A percentile compares a stretch with the other conserved stretches of the same genome.
phyloP scores from a whole-genome alignment of 169 alveolate genomes.

The Plasmodium fragile region DNA sequence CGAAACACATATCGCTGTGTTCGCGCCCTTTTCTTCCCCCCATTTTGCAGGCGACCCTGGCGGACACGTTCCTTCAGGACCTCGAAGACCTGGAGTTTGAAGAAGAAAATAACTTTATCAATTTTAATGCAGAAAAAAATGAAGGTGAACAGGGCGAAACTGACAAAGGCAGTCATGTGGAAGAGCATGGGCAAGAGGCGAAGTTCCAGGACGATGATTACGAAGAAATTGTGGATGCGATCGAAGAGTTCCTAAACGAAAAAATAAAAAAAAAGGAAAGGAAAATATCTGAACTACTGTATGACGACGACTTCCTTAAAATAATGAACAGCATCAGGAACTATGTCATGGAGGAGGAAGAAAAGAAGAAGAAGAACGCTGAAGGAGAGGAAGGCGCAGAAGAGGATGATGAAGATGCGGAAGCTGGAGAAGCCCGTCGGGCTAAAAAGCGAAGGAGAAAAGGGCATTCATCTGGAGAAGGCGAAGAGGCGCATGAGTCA shows the following conservation, averaged over 20 bases:
- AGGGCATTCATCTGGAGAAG: not conserved
- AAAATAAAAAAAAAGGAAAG: conserved; percentile 75
- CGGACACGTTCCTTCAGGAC: conserved; percentile 84
- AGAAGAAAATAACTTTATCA: conserved; percentile 22
- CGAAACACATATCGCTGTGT: not conserved
- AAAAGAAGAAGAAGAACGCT: too few species aligned
- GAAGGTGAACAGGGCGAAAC: not conserved
- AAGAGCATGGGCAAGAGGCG: not conserved
- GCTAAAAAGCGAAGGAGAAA: conserved; percentile 9
- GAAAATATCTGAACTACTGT: conserved; percentile 70
- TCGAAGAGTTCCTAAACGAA: conserved; percentile 82
- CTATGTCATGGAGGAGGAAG: conserved; percentile 40
- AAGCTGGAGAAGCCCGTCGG: conserved; percentile 6
- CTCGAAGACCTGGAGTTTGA: conserved; percentile 83
- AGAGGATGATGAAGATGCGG: conserved; percentile 31
- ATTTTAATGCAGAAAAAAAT: not conserved
- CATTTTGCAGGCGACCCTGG: conserved; percentile 80
- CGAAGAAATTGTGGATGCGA: conserved; percentile 85
- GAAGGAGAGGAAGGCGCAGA: not conserved
- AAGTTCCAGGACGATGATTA: conserved; percentile 28
- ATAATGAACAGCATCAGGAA: conserved; percentile 27
- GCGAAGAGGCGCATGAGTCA: not conserved
- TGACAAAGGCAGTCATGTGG: not conserved
- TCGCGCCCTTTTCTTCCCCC: not conserved
- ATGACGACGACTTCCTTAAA: conserved; percentile 34